Percentiles rank a stretch among this genome's conserved stretches.
These are phyloP conservation scores for Hypoxylon perforatum DNA, from an alignment of 495 filamentous ascomycete species.

Conservation along the genomic window DNA sequence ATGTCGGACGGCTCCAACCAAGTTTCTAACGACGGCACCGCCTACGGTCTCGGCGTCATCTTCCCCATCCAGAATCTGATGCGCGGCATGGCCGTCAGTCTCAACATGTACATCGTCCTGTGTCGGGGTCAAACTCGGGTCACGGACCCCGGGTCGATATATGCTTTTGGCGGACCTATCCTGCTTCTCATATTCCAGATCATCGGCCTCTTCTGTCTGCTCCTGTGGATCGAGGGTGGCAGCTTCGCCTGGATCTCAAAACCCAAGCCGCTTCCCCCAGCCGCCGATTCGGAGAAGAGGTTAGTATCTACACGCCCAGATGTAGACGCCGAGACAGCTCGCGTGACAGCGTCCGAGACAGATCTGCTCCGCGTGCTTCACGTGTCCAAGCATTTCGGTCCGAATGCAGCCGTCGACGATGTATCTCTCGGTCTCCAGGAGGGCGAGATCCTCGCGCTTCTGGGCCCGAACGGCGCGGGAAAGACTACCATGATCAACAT, in stretches of 20 bases:
- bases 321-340: constrained; percentile 46
- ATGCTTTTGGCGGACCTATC: constrained; percentile 77
- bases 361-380: constrained; percentile 74
- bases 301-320: constrained; percentile 23
- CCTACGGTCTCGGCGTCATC: constrained; percentile 74
- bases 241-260: constrained; percentile 52
- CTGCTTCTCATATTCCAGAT: constrained; percentile 78
- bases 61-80: constrained; percentile 55
- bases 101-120: constrained; percentile 42
- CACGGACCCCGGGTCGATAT: constrained; percentile 54
- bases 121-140: constrained; percentile 36
- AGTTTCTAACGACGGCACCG: constrained; percentile 69
- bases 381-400: constrained; percentile 73
- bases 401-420: constrained; percentile 70
- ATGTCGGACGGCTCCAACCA: constrained; percentile 68
- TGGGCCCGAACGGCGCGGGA: constrained; percentile 80
- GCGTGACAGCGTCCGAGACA: constrained; percentile 61
- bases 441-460: constrained; percentile 75
- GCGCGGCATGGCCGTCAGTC: constrained; percentile 33
- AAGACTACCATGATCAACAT: constrained; percentile 80
- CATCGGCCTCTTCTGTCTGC: constrained; percentile 69
- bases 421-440: constrained; percentile 74
- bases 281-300: constrained; percentile 32
- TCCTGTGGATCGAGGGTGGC: constrained; percentile 76
- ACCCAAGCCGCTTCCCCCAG: constrained; percentile 34